Evolutionary conservation across 805 yeast species (phyloP), one percentile per base, ranked within the genome.

Genomic region (Cyberlindnera maritima): DNA sequence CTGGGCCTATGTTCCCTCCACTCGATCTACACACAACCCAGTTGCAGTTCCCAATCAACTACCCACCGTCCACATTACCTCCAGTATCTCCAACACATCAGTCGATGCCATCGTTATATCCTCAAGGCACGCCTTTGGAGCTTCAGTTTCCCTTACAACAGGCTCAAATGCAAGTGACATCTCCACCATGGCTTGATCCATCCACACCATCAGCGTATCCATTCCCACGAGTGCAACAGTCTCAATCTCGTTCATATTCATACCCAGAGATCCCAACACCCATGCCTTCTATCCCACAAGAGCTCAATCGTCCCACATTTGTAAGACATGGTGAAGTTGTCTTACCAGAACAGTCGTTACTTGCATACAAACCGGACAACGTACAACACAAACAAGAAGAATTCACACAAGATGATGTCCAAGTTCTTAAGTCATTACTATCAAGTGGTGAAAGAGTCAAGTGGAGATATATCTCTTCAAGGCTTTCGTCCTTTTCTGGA

Each of bases 371-470:
- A 12, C 26, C 17, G 5, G 26, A 39, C 4, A 2, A 17, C 4
- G 4, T 32, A 26, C 26, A 4, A 7, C 26, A 48, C 37, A 49
- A 43, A 20, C 32, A 23, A 8, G 61, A 59, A 41, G 29, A 29
- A 17, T 59, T 59, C 46, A 59, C 69, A 1, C 56, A 62, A 8
- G 76, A 72, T 29, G 83, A 78, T 49, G 57, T 71, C 12, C 72
- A 68, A 39, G 70, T 75, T 18, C 67, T 80, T 47, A 66, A 69
- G 47, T 75, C 73, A 39, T 59, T 80, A 39, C 65, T 80, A 43
- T 71, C 69, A 19, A 65, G 71, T 4, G 84, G 80, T 3, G 85
- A 80, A 53, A 70, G 76, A 47, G 74, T 75, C 54, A 80, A 80
- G 56, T 80, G 85, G 85, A 75, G 76, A 57, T 79, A 70, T 56